phyloP scores from a whole-genome alignment of 768 basidiomycete species.

The Termitomyces sp. region DNA sequence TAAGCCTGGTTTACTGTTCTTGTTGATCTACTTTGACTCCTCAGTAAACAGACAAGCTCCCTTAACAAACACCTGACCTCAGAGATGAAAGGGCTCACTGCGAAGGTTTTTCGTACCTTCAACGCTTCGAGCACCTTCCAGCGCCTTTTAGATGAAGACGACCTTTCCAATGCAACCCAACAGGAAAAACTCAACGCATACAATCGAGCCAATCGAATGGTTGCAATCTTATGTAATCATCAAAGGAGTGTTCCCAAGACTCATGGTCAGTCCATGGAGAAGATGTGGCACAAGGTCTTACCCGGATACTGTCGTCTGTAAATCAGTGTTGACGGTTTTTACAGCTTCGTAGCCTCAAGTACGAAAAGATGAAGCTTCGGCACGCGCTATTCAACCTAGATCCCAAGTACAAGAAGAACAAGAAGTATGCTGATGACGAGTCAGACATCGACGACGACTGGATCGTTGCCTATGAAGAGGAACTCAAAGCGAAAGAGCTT shows the following conservation, averaged over 20 bases:
- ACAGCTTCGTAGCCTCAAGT: conserved; percentile 89
- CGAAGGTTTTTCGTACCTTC: conserved; percentile 99
- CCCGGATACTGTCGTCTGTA: not conserved
- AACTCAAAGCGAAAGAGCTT: conserved; percentile 74
- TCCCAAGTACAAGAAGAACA: conserved; percentile 77
- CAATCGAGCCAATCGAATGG: conserved; percentile 95
- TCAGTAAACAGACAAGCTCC: conserved; percentile 57
- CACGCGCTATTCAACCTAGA: conserved; percentile 81
- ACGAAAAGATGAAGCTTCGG: conserved; percentile 96
- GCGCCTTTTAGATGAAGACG: conserved; percentile 74
- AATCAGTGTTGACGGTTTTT: conserved; percentile 9
- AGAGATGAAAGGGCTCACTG: conserved; percentile 97
- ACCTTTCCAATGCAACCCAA: conserved; percentile 61
- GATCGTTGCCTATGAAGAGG: conserved; percentile 77
- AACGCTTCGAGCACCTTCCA: conserved; percentile 98
- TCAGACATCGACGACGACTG: conserved; percentile 95
- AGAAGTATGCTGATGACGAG: conserved; percentile 77
- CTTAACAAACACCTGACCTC: conserved; percentile 91
- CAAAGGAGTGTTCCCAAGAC: conserved; percentile 91
- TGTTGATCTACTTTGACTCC: conserved; percentile 9
- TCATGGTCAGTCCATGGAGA: conserved; percentile 92
- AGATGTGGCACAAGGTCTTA: conserved; percentile 85
- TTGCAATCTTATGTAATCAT: conserved; percentile 99
- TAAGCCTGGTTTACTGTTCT: conserved; percentile 39
- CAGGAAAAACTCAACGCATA: conserved; percentile 97